Evolutionary conservation across 129 eudicot species (phyloP).

Genomic region (Erigeron canadensis): DNA sequence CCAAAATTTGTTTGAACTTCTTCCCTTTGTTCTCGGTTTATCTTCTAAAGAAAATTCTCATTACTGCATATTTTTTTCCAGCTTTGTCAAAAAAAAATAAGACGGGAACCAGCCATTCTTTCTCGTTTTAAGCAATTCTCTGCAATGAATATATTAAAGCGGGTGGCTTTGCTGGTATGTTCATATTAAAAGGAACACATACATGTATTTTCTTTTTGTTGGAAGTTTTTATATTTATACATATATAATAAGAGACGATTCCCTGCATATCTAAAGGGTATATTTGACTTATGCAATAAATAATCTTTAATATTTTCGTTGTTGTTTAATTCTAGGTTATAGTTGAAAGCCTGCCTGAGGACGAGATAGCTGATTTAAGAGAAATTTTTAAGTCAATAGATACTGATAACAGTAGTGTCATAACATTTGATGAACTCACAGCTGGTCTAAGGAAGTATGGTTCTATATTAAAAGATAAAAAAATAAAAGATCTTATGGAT

Average conservation of each 20-base stretch:
- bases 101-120: constrained; percentile 90
- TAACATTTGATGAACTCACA: constrained; percentile 95
- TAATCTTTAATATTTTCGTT: neutral
- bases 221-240: too few species aligned
- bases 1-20: too few species aligned
- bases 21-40: too few species aligned
- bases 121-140: constrained; percentile 98
- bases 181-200: neutral
- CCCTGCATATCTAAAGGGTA: too few species aligned
- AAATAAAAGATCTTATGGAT: constrained; percentile 94
- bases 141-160: constrained; percentile 97
- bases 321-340: constrained; percentile 55
- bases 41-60: too few species aligned
- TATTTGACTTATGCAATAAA: too few species aligned
- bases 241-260: too few species aligned
- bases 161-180: constrained; percentile 98
- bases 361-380: constrained; percentile 91
- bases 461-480: constrained; percentile 83
- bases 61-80: neutral
- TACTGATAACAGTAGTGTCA: constrained; percentile 93
- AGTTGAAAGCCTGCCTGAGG: constrained; percentile 96
- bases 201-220: neutral
- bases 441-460: constrained; percentile 89
- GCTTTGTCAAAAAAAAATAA: too few species aligned
- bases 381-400: constrained; percentile 97